A percentile compares a stretch with the other conserved stretches of the same genome.
Evolutionary conservation across 169 alveolate genomes (phyloP).

Genomic region (Eimeria maxima): DNA sequence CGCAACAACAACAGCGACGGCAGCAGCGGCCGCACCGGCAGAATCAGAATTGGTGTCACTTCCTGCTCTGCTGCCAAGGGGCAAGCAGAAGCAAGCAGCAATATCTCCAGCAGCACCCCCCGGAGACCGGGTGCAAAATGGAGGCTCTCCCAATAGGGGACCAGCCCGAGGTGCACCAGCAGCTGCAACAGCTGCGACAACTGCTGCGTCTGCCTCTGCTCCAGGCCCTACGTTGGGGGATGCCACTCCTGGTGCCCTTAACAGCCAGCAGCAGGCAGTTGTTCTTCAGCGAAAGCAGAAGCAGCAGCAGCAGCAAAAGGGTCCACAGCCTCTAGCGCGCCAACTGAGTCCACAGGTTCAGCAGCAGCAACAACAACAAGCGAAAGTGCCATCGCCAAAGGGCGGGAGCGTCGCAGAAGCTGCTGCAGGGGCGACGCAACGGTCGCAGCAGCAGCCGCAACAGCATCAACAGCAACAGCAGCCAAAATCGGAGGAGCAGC

Average conservation of each 20-base stretch:
- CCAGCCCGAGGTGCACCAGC: neutral
- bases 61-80: neutral
- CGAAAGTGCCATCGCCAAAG: neutral
- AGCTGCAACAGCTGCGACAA: neutral
- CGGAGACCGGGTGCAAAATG: neutral
- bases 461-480: conserved; percentile 42
- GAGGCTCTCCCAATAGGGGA: neutral
- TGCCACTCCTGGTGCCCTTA: neutral
- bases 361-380: conserved; percentile 21
- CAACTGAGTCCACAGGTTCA: neutral
- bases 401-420: neutral
- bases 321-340: neutral
- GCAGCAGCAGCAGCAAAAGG: neutral
- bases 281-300: neutral
- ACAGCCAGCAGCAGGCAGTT: neutral
- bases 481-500: conserved; percentile 45
- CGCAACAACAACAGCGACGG: neutral
- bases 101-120: neutral
- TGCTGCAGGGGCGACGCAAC: neutral
- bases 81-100: neutral
- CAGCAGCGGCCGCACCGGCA: neutral
- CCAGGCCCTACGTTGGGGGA: neutral
- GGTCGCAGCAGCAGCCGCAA: neutral
- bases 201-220: neutral
- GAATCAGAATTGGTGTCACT: neutral